These are phyloP conservation scores for Neohortaea acidophila DNA, from an alignment of 495 filamentous ascomycete species.

Conservation along the genomic window DNA sequence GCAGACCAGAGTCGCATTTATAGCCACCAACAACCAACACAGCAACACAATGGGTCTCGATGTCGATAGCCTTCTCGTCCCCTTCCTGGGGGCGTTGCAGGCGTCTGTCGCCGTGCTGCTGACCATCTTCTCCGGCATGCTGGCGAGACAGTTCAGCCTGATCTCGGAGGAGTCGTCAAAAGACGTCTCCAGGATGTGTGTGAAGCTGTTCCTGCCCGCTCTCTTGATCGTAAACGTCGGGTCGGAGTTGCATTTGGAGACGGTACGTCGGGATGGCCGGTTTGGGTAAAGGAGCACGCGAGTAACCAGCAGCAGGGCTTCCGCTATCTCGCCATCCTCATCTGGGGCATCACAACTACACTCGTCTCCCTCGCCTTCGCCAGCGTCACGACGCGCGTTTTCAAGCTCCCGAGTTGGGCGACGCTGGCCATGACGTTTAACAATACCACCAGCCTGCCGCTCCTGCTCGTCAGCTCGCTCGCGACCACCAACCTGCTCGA, in stretches of 20 bases:
- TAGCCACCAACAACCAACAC: no score
- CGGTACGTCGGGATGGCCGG: constrained; percentile 36
- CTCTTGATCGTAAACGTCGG: constrained; percentile 57
- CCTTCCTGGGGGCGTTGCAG: constrained; percentile 56
- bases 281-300: no score
- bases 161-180: constrained; percentile 41
- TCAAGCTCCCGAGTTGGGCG: constrained; percentile 50
- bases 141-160: constrained; percentile 42
- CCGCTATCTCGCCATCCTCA: constrained; percentile 21
- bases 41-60: not conserved
- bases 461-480: constrained; percentile 52
- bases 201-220: constrained; percentile 54
- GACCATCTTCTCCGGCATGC: constrained; percentile 48
- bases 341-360: constrained; percentile 47
- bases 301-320: not conserved
- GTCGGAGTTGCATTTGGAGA: constrained; percentile 42
- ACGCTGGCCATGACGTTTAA: constrained; percentile 57
- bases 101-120: constrained; percentile 55
- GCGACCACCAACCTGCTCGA: constrained; percentile 48
- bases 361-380: constrained; percentile 40
- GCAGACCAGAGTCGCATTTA: no score
- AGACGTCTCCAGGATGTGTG: constrained; percentile 49
- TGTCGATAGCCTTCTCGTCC: constrained; percentile 1
- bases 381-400: constrained; percentile 27
- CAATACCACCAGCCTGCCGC: constrained; percentile 58